Percentiles rank a stretch among this genome's conserved stretches.
phyloP scores from a whole-genome alignment of 192 early-diverging fungal species.

The Helicostylum pulchrum region DNA sequence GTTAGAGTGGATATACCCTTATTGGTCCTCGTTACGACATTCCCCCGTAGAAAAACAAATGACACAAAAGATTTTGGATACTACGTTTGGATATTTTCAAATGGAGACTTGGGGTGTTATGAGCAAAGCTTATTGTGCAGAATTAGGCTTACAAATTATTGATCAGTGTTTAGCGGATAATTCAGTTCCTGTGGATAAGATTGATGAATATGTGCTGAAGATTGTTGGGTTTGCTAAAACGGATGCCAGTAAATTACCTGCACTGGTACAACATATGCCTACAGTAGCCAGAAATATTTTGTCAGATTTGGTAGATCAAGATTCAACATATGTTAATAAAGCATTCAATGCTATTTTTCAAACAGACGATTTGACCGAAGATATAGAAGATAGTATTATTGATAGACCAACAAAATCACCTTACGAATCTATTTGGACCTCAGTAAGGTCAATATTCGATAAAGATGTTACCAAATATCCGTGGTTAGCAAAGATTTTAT shows the following conservation, averaged over 20 bases:
- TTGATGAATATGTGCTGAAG: constrained; percentile 26
- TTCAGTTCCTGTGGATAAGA: constrained; percentile 6
- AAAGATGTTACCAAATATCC: not conserved
- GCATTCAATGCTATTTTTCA: not conserved
- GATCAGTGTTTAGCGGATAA: constrained; percentile 10
- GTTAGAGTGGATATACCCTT: constrained; percentile 27
- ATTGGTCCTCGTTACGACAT: constrained; percentile 16
- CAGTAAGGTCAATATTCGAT: not conserved
- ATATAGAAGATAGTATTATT: not conserved
- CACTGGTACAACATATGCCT: constrained; percentile 1
- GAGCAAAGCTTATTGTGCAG: constrained; percentile 14
- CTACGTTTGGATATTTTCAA: constrained; percentile 31
- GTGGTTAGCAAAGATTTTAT: not conserved
- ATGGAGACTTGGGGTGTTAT: constrained; percentile 12
- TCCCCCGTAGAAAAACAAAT: constrained; percentile 6
- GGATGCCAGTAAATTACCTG: not conserved
- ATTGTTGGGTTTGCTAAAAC: constrained; percentile 2
- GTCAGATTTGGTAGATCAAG: constrained; percentile 1
- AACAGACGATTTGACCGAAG: not conserved
- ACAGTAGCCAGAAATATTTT: not conserved
- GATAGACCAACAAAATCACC: not conserved
- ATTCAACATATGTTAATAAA: not conserved
- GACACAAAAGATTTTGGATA: constrained; percentile 23
- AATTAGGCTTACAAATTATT: constrained; percentile 25
- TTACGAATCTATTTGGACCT: constrained; percentile 11